Base-by-base conservation (phyloP, 371 early-diverging fungal species). In the Thermomucor indicae-seudaticae region DNA sequence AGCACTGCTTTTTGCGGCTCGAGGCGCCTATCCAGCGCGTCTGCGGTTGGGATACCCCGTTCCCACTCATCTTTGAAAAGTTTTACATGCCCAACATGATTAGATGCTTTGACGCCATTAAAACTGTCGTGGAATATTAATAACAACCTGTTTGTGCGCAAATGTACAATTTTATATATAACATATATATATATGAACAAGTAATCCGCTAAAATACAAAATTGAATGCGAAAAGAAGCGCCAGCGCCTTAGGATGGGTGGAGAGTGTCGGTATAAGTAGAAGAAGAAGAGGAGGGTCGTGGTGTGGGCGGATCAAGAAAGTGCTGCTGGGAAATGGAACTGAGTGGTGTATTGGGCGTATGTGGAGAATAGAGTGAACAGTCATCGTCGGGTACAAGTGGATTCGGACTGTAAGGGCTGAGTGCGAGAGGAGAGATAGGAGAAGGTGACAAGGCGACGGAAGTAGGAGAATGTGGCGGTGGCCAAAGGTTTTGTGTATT, bases 61-160 rank as follows among this genome's bases (percentile, higher is more conserved):
- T 98, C 73, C 99, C 99, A 6, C 70, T 98, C 16, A 80, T 87
- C 7, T 96, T 83, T 74, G 98, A 98, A 62, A 89, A 90, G 70
- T 91, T 96, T 60, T 96, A 95, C 66, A 80, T 96, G 47, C 98
- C 98, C 2, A 85, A 84, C 47, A 85, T 87, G 62, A 80, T 89
- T 37, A 78, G 97, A 34, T 88, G 90, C 52, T 84, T 72, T 53
- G 97, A 98, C 61, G 96, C 90, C 22, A 95, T 98, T 55, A 85
- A 85, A 54, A 80, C 72, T 27, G 78, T 79, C 4, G 64, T 92
- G 40, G 64, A 80, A n/a, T 95, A 84, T 65, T 96, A 78, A 60
- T n/a, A 32, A 32, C 32, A 10, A 37, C 5, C 14, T 37, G 37
- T 16, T 37, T 37, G 4, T 16, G 19, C 19, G 7, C 32, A 32